Percentiles rank a stretch among this genome's conserved stretches.
These are phyloP conservation scores for Aspergillus taichungensis DNA, from an alignment of 495 filamentous ascomycete genomes.

Conservation along the genomic window DNA sequence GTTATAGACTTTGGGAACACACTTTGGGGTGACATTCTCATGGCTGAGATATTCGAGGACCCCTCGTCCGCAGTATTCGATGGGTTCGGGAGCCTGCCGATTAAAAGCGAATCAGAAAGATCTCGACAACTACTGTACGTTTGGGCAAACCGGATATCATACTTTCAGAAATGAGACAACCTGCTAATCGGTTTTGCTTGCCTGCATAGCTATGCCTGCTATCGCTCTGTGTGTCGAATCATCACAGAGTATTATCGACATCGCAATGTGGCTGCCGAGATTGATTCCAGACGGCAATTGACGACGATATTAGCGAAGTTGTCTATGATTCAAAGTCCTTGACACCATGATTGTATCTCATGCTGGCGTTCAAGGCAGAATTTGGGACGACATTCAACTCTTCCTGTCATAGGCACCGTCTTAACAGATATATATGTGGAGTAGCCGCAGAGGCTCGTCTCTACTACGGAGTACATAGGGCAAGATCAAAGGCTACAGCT, in stretches of 20 bases:
- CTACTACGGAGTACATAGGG: neutral
- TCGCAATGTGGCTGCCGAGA: conserved; percentile 27
- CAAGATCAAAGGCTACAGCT: neutral
- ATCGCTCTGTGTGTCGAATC: conserved; percentile 29
- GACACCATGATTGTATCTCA: too few relatives aligned
- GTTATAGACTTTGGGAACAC: conserved; percentile 38
- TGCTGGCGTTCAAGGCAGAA: too few relatives aligned
- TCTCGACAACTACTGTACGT: conserved; percentile 32
- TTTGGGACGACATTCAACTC: too few relatives aligned
- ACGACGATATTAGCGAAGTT: conserved; percentile 21
- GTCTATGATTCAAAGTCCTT: conserved; percentile 1
- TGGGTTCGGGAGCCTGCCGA: conserved; percentile 26
- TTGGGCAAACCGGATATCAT: neutral
- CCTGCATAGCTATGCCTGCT: conserved; percentile 31
- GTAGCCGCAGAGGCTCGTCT: neutral
- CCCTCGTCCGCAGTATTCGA: conserved; percentile 28
- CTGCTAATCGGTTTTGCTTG: neutral
- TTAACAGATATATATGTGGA: neutral
- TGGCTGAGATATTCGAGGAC: conserved; percentile 36
- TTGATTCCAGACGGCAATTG: conserved; percentile 30
- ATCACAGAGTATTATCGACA: conserved; percentile 36
- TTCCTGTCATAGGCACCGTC: too few relatives aligned
- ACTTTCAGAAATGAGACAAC: neutral
- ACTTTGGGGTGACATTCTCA: conserved; percentile 41
- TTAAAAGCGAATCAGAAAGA: conserved; percentile 13